Conservation (phyloP, 2,329 filamentous ascomycete species). For the Endoconidiophora polonica region DNA sequence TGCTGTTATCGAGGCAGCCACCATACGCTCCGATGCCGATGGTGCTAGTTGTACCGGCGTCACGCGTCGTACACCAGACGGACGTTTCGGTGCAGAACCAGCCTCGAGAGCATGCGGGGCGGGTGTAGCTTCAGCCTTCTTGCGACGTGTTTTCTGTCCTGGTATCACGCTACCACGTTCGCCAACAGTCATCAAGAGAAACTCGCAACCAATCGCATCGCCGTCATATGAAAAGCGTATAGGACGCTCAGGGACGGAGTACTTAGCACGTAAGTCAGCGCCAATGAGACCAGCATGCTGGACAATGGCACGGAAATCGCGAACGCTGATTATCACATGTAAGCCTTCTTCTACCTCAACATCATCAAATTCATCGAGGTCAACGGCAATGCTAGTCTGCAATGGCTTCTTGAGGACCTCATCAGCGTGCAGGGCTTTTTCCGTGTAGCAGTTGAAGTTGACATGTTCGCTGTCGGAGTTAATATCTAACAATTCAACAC, state of each 20-base stretch:
- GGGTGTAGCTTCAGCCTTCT: slow-evolving; percentile 1
- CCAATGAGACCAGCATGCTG: slow-evolving; percentile 55
- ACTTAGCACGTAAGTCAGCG: slow-evolving; percentile 48
- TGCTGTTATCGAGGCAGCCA: neutral
- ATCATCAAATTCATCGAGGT: slow-evolving; percentile 59
- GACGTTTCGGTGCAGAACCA: slow-evolving; percentile 13
- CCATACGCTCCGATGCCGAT: neutral
- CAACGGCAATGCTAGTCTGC: slow-evolving; percentile 62
- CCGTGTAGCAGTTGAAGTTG: slow-evolving; percentile 67
- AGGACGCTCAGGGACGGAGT: slow-evolving; percentile 54
- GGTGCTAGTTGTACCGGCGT: slow-evolving; percentile 1
- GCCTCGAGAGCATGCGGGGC: neutral
- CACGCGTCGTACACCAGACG: neutral
- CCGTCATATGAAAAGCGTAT: slow-evolving; percentile 56
- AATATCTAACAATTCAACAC: slow-evolving; percentile 66
- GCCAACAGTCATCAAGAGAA: slow-evolving; percentile 68
- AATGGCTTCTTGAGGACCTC: slow-evolving; percentile 66
- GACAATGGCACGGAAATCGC: slow-evolving; percentile 67
- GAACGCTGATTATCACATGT: slow-evolving; percentile 67
- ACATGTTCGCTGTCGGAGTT: slow-evolving; percentile 57
- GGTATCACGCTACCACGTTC: slow-evolving; percentile 32
- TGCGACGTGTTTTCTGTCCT: slow-evolving; percentile 30
- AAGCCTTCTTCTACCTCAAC: slow-evolving; percentile 59
- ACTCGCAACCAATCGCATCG: slow-evolving; percentile 55
- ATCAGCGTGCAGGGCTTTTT: slow-evolving; percentile 53